These are phyloP conservation scores for Cicer cuneatum DNA, from an alignment of 306 rosid species.

Conservation along the genomic window DNA sequence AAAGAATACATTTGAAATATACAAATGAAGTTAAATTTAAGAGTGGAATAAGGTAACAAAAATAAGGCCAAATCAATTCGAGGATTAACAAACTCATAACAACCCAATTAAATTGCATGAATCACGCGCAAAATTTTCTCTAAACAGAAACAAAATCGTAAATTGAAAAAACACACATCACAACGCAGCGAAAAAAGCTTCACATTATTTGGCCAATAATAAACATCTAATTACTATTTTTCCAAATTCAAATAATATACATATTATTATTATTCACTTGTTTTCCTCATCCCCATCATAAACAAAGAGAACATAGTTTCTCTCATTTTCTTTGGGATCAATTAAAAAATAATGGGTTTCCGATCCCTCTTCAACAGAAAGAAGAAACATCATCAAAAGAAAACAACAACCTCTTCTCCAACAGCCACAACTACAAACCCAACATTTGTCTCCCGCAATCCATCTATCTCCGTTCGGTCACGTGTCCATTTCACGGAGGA, in stretches of 20 bases:
- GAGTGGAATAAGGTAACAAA: background rate
- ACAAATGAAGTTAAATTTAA: background rate
- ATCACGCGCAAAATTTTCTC: slow-evolving; percentile 27
- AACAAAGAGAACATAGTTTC: slow-evolving; percentile 18
- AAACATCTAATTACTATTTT: background rate
- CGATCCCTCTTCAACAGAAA: slow-evolving; percentile 65
- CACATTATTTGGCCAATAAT: background rate
- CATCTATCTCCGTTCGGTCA: slow-evolving; percentile 39
- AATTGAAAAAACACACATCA: slow-evolving; percentile 41
- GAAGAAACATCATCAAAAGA: slow-evolving; percentile 53
- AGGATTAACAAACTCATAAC: slow-evolving; percentile 25
- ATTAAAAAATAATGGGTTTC: slow-evolving; percentile 61
- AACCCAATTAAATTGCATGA: slow-evolving; percentile 21
- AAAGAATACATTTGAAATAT: background rate
- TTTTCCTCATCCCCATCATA: slow-evolving; percentile 43
- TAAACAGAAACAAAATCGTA: slow-evolving; percentile 8
- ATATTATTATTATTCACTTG: background rate
- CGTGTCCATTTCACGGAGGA: slow-evolving; percentile 58
- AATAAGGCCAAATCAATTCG: background rate
- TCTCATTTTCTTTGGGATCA: slow-evolving; percentile 8
- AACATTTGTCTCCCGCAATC: slow-evolving; percentile 14
- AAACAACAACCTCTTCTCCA: background rate
- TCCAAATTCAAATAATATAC: background rate
- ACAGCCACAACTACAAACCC: background rate
- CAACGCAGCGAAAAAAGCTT: background rate